Base-by-base conservation (phyloP, 768 basidiomycete genomes). In the Boletus patriciae region DNA sequence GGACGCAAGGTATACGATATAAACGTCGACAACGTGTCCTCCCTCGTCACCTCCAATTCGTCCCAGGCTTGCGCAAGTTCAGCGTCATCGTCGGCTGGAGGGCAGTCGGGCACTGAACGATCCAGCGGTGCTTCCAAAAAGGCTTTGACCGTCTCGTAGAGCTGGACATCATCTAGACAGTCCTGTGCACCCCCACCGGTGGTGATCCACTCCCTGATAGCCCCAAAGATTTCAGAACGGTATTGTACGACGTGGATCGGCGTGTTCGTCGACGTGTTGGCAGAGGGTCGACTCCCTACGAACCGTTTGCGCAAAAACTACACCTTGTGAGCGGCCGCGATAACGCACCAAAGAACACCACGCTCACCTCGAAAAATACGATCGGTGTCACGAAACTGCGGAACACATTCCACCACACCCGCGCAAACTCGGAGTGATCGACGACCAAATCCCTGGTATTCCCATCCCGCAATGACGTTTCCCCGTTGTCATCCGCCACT, bases 401-500 rank as follows among this genome's bases (percentile, higher is more conserved):
- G 67, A 90, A 94, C 19, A 83, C 83, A 58, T 81, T 85, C 90
- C 91, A 94, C 90, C 91, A 94, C 3, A 90, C 81, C 43, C 77
- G 78, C 3, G 84, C 78, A 72, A 90, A 93, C 65, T 92, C 91
- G 2, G 66, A 74, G 44, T 84, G 80, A 73, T 93, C 91, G 15
- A 93, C 80, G 25, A 84, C 76, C 42, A 92, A 74, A 46, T 89
- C 85, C 34, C 89, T 77, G 0, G 87, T 88, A 74, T 83, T 88
- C 2, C 85, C 84, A 60, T 90, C 88, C 21, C 84, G 76, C 42
- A 93, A 70, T 0, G 89, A 84, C 76, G 88, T 90, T 70, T 93
- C 90, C 0, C 92, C 92, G 62, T 91, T 92, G 66, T 93, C 91
- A 61, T 94, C 91, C 0, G 92, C 84, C 5, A 91, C 87, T 0